A percentile compares a stretch with the other conserved stretches of the same genome.
These are phyloP conservation scores for Balamuthia mandrillaris DNA, from an alignment of 208 protist genomes.

Conservation along the genomic window DNA sequence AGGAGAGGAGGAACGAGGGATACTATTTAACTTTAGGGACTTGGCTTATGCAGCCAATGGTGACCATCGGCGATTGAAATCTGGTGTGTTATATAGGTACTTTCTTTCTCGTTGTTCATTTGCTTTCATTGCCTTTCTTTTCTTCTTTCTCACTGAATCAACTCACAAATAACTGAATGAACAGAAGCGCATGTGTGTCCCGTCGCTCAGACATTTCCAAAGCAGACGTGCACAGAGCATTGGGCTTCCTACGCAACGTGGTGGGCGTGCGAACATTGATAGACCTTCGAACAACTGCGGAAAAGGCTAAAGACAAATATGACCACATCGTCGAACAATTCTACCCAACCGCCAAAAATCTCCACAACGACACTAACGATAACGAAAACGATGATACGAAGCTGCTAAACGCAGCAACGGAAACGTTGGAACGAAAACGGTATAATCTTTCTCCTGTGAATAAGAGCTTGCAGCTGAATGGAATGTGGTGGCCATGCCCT, in stretches of 20 bases:
- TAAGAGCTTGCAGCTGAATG: constrained; percentile 3
- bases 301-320: neutral
- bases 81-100: too few species aligned
- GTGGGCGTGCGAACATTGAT: constrained; percentile 13
- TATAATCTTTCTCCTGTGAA: constrained; percentile 23
- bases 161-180: too few species aligned
- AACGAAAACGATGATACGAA: neutral
- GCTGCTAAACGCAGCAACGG: neutral
- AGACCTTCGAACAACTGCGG: constrained; percentile 4
- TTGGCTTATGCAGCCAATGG: neutral
- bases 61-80: too few species aligned
- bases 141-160: too few species aligned
- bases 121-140: too few species aligned
- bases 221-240: neutral
- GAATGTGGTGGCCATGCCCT: constrained; percentile 15
- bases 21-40: constrained; percentile 34
- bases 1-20: neutral
- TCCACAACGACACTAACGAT: neutral
- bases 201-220: neutral
- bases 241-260: constrained; percentile 9
- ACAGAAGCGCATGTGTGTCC: neutral
- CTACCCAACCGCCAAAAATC: neutral
- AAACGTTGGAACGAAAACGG: neutral
- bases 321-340: constrained; percentile 29
- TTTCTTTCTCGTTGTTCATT: too few species aligned